Base-by-base conservation (phyloP, 495 filamentous ascomycete species). In the Saxispiralis lemnorum region DNA sequence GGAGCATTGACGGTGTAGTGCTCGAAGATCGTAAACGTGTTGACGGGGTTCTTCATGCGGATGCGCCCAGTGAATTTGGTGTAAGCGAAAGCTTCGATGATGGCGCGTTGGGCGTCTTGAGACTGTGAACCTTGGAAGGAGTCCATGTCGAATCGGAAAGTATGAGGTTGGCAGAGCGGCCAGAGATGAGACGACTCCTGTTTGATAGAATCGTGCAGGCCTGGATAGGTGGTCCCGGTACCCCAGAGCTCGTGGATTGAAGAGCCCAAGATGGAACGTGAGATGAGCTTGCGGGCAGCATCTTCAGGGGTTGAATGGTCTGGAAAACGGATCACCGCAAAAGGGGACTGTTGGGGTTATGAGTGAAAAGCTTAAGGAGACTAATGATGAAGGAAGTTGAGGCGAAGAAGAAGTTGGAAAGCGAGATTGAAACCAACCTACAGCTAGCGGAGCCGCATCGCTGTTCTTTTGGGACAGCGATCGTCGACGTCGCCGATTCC, bases 221-320 rank as follows among this genome's bases (percentile, higher is more conserved):
- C 66, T 16, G 71, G 63, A 53, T 89, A 83, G 40, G 63, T 73
- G 18, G 61, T 50, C 30, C 81, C 86, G 35, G 65, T 61, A 21
- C 81, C 87, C 89, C 89, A 96, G 48, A 93, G 72, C 57, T 92
- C 86, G 61, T 82, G 79, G 56, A 96, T 78, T 14, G 71, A 75
- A 61, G 81, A 80, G 45, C 72, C 70, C 31, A 95, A 73, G 51
- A 96, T 80, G 38, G 76, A 81, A 45, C 89, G 80, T 35, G 63
- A 59, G 33, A 93, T 68, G 9, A 96, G 66, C 9, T 64, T 59
- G 10, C 62, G 60, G 12, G 87, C 87, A 35, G 73, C 71, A 37
- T 65, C 64, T 51, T 73, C 70, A 44, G 83, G 72, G 35, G 43
- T 39, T 2, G 37, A 1, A 10, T 11, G 6, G 6, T 35, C 14